phyloP scores from a whole-genome alignment of 192 early-diverging fungal species.

The Backusella tuberculispora region DNA sequence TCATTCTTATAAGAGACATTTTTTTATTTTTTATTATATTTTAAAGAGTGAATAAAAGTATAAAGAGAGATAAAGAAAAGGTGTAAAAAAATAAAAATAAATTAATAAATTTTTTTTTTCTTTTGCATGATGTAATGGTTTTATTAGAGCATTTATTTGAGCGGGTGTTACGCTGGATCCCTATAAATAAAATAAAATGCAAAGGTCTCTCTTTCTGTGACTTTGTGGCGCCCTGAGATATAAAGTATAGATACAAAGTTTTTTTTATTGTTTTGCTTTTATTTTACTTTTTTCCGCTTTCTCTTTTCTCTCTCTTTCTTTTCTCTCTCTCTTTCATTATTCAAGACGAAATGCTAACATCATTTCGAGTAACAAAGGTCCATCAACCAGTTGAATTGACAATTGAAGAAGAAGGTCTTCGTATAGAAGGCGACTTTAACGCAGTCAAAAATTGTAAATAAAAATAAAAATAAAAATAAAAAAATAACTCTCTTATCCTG shows the following conservation, averaged over 20 bases:
- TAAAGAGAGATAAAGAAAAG: not conserved
- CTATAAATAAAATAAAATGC: not conserved
- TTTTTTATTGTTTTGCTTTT: not conserved
- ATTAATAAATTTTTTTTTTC: not conserved
- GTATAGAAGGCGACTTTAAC: constrained; percentile 41
- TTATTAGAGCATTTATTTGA: not conserved
- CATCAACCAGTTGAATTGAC: constrained; percentile 28
- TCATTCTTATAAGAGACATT: not conserved
- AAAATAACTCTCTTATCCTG: not conserved
- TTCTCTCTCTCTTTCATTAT: not conserved
- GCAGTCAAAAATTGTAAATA: constrained; percentile 30
- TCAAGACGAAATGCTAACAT: constrained; percentile 9
- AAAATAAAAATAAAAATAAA: not conserved
- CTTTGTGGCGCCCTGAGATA: constrained; percentile 3
- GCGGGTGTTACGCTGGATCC: not conserved
- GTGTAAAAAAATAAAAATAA: not conserved
- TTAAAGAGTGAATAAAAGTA: not conserved
- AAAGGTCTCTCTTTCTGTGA: not conserved
- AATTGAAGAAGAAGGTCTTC: constrained; percentile 36
- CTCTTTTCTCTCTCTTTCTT: not conserved
- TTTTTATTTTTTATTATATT: not conserved
- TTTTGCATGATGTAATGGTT: constrained; percentile 1
- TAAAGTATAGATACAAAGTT: not conserved
- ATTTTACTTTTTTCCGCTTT: not conserved
- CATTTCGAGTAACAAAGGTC: constrained; percentile 22